Base-by-base conservation (phyloP, 495 filamentous ascomycete species). In the Penicillium alfredii region DNA sequence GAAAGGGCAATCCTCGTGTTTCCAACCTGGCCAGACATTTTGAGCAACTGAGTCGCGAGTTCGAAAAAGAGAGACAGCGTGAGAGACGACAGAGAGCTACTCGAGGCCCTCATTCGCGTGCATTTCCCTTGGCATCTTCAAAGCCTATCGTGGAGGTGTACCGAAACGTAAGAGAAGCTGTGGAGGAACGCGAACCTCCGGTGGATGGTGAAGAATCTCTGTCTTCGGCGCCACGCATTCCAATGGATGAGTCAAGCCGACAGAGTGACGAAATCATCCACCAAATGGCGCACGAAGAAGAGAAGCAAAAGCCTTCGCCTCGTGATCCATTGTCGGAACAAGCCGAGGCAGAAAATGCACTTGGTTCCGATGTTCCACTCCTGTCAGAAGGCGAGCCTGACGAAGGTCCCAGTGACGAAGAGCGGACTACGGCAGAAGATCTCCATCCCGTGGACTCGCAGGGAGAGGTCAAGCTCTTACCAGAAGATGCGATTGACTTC, bases 121-220 rank as follows among this genome's bases (percentile, higher is more conserved):
- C 86, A 12, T 88, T 88, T 50, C 92, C 90, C 10, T 77, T 89
- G 38, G 82, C 88, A 9, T 88, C 86, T n/a, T 93, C 90, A 14
- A 92, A 88, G 54, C 88, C 93, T 1, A 89, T 93, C 44, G 90
- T 99, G 10, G 87, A 95, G 56, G 86, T 99, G 29, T 99, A 95
- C 55, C 78, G 81, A 42, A 88, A 94, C 51, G 86, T 94, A 8
- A 77, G 84, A 42, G 88, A 96, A 54, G 92, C 93, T 22, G 88
- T 96, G 5, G 84, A 86, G 43, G 88, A 94, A 51, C 74, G 75
- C 26, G 81, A 80, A n/a, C 77, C 81, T 18, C 73, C 72, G 2
- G 85, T 85, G 33, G 87, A 93, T 40, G 47, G 78, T 71, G 46
- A 63, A 33, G 64, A 67, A 17, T 42, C 61, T 10, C 31, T 56